Percentiles rank a stretch among this genome's conserved stretches.
Conservation (phyloP, 306 rosid genomes). For the Citrullus amarus region DNA sequence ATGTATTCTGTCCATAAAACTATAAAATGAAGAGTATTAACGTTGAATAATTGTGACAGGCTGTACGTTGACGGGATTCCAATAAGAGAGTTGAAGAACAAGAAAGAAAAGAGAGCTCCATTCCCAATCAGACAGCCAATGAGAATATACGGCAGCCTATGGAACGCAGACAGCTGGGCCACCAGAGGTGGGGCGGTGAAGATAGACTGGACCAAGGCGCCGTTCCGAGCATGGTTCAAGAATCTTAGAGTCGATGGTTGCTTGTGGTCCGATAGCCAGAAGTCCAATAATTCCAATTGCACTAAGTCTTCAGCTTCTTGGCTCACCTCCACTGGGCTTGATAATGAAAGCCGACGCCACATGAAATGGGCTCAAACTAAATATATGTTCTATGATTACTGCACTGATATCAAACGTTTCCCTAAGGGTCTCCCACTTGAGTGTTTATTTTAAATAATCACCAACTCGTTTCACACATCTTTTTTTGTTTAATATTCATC, state of each 20-base stretch:
- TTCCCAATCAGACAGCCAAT: conserved; percentile 22
- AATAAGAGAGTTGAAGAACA: background rate
- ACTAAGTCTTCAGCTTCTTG: background rate
- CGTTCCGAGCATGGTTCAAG: conserved; percentile 19
- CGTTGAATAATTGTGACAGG: background rate
- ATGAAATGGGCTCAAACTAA: background rate
- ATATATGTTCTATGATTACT: conserved; percentile 32
- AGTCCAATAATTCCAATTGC: background rate
- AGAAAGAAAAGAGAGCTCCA: background rate
- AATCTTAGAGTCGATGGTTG: conserved; percentile 15
- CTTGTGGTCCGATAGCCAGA: background rate
- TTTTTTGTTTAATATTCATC: background rate
- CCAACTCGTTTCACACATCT: background rate
- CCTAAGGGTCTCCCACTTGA: conserved; percentile 28
- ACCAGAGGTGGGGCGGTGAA: conserved; percentile 26
- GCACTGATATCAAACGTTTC: conserved; percentile 22
- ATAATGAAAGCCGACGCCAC: background rate
- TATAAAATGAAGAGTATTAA: too few species aligned
- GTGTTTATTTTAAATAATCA: background rate
- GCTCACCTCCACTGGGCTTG: conserved; percentile 14
- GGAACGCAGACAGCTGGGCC: conserved; percentile 35
- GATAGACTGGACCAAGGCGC: conserved; percentile 23
- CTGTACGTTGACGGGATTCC: background rate
- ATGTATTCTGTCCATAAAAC: too few species aligned
- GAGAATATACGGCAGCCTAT: conserved; percentile 29